These are phyloP conservation scores for Apodospora peruviana DNA, from an alignment of 495 filamentous ascomycete species.

Conservation along the genomic window DNA sequence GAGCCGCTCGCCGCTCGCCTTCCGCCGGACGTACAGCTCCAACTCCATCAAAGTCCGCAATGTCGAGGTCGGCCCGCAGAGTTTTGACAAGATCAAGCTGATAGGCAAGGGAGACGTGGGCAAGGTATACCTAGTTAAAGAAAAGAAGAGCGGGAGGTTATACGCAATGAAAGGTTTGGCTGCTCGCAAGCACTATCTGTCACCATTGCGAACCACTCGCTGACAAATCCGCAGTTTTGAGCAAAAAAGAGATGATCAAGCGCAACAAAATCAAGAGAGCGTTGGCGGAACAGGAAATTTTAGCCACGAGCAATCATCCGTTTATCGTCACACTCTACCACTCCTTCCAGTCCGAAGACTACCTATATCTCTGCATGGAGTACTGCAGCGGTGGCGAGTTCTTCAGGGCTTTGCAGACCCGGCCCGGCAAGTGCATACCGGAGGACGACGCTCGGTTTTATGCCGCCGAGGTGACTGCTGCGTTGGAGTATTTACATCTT, in stretches of 20 bases:
- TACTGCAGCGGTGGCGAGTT: slow-evolving; percentile 99
- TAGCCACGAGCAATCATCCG: slow-evolving; percentile 96
- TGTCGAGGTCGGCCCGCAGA: slow-evolving; percentile 91
- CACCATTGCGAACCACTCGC: slow-evolving; percentile 3
- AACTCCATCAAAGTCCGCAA: slow-evolving; percentile 98
- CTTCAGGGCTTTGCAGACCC: slow-evolving; percentile 92
- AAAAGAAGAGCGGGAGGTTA: slow-evolving; percentile 91
- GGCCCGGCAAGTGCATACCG: slow-evolving; percentile 91
- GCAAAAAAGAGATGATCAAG: slow-evolving; percentile 99
- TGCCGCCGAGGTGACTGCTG: slow-evolving; percentile 95
- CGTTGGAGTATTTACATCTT: slow-evolving; percentile 92
- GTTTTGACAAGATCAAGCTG: slow-evolving; percentile 99
- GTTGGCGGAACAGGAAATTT: slow-evolving; percentile 93
- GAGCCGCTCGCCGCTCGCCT: slow-evolving; percentile 54
- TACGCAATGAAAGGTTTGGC: slow-evolving; percentile 97
- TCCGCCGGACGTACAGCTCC: slow-evolving; percentile 94
- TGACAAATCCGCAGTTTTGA: slow-evolving; percentile 65
- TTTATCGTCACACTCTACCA: slow-evolving; percentile 99
- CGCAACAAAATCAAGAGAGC: slow-evolving; percentile 99
- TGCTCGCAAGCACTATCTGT: background rate
- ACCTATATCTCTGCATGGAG: slow-evolving; percentile 98
- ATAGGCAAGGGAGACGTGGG: slow-evolving; percentile 98
- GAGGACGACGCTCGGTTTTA: slow-evolving; percentile 98
- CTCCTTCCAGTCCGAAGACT: slow-evolving; percentile 97
- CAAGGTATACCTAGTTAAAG: slow-evolving; percentile 94